Evolutionary conservation across 768 basidiomycete genomes (phyloP).

Genomic region (Tylopilus rubrobrunneus): DNA sequence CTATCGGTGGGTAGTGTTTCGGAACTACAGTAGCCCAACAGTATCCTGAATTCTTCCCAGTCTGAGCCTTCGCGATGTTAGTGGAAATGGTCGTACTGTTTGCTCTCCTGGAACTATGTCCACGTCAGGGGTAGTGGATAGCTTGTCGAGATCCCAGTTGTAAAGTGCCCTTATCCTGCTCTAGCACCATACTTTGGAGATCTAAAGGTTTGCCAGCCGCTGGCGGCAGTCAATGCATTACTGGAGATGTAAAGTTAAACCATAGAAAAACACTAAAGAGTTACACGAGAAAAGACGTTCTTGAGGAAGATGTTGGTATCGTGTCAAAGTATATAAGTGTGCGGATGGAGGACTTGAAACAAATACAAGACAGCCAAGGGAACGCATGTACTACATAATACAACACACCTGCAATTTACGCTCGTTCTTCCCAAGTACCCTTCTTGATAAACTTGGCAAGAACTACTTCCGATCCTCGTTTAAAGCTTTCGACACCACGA

Average conservation of each 20-base stretch:
- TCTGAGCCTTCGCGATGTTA: too few relatives aligned
- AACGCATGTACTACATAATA: background rate
- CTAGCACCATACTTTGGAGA: background rate
- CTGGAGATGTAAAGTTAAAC: background rate
- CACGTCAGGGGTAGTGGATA: too few relatives aligned
- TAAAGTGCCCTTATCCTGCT: too few relatives aligned
- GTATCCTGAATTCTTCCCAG: too few relatives aligned
- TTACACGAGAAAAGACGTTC: background rate
- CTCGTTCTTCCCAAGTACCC: slow-evolving; percentile 62
- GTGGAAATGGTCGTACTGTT: too few relatives aligned
- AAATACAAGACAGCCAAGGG: background rate
- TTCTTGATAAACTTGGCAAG: slow-evolving; percentile 78
- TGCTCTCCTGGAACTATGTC: too few relatives aligned
- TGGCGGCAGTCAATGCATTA: background rate
- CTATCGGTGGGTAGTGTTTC: too few relatives aligned
- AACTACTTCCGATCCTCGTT: slow-evolving; percentile 84
- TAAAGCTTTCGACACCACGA: slow-evolving; percentile 81
- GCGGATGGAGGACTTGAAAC: background rate
- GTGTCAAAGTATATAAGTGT: background rate
- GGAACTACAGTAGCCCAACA: too few relatives aligned
- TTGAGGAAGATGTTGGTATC: slow-evolving; percentile 2
- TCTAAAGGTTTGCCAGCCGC: background rate
- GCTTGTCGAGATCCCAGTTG: too few relatives aligned
- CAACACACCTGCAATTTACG: slow-evolving; percentile 4
- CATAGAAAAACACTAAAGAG: background rate